These are phyloP conservation scores for Saturnispora halmiae DNA, from an alignment of 805 yeast species.

Conservation along the genomic window DNA sequence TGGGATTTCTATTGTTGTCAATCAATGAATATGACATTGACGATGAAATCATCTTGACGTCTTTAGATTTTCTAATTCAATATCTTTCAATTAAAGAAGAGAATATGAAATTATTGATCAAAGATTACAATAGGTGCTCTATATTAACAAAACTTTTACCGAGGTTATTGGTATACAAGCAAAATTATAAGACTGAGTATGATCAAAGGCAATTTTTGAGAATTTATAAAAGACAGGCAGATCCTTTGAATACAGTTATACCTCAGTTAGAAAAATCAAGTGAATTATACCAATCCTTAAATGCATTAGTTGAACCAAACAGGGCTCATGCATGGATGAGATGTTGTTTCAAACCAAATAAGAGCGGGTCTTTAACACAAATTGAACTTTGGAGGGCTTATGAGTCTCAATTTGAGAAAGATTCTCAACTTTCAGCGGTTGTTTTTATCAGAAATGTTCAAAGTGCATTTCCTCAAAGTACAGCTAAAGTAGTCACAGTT, in stretches of 20 bases:
- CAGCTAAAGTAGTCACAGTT: slow-evolving; percentile 82
- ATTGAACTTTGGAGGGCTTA: slow-evolving; percentile 93
- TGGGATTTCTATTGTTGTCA: slow-evolving; percentile 47
- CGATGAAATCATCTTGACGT: slow-evolving; percentile 66
- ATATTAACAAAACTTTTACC: slow-evolving; percentile 55
- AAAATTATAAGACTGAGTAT: slow-evolving; percentile 31
- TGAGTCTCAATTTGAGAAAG: slow-evolving; percentile 71
- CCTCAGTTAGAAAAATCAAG: slow-evolving; percentile 15
- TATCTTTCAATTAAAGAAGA: slow-evolving; percentile 45
- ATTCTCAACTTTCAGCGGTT: slow-evolving; percentile 79
- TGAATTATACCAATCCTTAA: slow-evolving; percentile 51
- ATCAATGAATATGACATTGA: slow-evolving; percentile 30
- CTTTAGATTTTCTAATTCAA: slow-evolving; percentile 76
- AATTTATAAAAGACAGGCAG: slow-evolving; percentile 40
- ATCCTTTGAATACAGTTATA: slow-evolving; percentile 12
- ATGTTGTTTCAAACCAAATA: slow-evolving; percentile 73
- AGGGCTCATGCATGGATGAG: slow-evolving; percentile 94
- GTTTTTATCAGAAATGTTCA: slow-evolving; percentile 94
- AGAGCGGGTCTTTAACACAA: slow-evolving; percentile 84
- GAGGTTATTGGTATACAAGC: slow-evolving; percentile 44
- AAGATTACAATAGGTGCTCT: slow-evolving; percentile 39
- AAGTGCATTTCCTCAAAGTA: slow-evolving; percentile 76
- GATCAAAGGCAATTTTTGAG: slow-evolving; percentile 27
- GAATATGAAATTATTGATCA: slow-evolving; percentile 42
- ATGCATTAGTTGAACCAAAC: slow-evolving; percentile 68